These are phyloP conservation scores for Kwoniella shandongensis DNA, from an alignment of 768 basidiomycete genomes.

Conservation along the genomic window DNA sequence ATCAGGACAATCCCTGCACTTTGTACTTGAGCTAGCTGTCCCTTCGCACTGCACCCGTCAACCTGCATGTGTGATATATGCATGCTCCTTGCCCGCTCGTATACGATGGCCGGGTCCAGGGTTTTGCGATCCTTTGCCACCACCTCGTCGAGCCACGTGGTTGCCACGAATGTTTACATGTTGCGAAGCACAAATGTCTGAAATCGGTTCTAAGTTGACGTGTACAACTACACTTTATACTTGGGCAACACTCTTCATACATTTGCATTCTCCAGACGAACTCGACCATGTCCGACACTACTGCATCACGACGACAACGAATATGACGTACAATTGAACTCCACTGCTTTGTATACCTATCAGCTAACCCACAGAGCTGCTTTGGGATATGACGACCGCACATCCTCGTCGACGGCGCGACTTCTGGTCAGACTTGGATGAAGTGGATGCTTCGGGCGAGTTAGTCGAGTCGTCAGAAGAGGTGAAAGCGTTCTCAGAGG, in stretches of 20 bases:
- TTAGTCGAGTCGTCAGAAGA: slow-evolving; percentile 11
- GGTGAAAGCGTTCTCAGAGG: neutral
- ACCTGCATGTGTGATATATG: too few species aligned
- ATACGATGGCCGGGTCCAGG: too few species aligned
- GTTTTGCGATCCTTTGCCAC: too few species aligned
- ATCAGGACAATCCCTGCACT: too few species aligned
- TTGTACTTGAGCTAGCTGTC: too few species aligned
- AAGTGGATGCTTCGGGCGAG: neutral
- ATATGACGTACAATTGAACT: too few species aligned
- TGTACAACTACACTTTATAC: neutral
- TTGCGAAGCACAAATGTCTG: neutral
- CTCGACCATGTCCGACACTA: too few species aligned
- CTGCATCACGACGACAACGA: too few species aligned
- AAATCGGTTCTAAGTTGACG: neutral
- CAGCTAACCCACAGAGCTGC: neutral
- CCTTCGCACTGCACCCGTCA: too few species aligned
- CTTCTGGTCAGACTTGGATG: slow-evolving; percentile 13
- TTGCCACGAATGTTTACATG: slow-evolving; percentile 1
- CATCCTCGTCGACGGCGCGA: neutral
- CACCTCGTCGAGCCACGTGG: neutral
- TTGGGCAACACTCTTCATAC: too few species aligned
- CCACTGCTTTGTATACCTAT: neutral
- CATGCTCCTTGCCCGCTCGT: too few species aligned
- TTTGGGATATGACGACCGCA: neutral
- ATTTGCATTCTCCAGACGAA: too few species aligned